Evolutionary conservation across 73 alveolate genomes (phyloP).

Genomic region (Symbiodinium natans): DNA sequence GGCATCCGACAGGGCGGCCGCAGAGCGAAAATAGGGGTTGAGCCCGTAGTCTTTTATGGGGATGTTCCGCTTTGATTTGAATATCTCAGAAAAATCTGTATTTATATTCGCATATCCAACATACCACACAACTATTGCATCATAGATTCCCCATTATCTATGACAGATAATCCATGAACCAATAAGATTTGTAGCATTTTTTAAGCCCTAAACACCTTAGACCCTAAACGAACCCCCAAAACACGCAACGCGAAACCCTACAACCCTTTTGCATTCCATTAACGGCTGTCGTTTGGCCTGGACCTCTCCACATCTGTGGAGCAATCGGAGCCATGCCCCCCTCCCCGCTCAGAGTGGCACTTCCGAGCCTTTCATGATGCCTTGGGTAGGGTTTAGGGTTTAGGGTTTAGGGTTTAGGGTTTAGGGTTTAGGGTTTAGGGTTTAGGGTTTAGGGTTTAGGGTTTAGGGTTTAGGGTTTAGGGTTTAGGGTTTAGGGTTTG

Average conservation of each 20-base stretch:
- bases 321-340: not conserved
- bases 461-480: not conserved
- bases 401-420: not conserved
- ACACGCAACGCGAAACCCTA: not conserved
- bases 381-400: not conserved
- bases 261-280: not conserved
- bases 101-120: no score
- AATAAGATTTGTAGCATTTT: no score
- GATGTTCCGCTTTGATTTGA: no score
- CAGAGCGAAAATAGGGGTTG: no score
- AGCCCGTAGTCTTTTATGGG: no score
- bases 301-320: not conserved
- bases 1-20: no score
- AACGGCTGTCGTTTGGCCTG: not conserved
- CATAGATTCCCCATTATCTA: no score
- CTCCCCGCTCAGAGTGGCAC: not conserved
- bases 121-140: no score
- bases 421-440: not conserved
- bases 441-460: not conserved
- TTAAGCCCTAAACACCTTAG: not conserved
- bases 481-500: not conserved
- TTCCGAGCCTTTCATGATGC: not conserved
- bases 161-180: no score
- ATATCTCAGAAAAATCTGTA: no score
- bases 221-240: not conserved